phyloP scores from a whole-genome alignment of 2,329 filamentous ascomycete genomes.

The Proliferodiscus dingleyae region DNA sequence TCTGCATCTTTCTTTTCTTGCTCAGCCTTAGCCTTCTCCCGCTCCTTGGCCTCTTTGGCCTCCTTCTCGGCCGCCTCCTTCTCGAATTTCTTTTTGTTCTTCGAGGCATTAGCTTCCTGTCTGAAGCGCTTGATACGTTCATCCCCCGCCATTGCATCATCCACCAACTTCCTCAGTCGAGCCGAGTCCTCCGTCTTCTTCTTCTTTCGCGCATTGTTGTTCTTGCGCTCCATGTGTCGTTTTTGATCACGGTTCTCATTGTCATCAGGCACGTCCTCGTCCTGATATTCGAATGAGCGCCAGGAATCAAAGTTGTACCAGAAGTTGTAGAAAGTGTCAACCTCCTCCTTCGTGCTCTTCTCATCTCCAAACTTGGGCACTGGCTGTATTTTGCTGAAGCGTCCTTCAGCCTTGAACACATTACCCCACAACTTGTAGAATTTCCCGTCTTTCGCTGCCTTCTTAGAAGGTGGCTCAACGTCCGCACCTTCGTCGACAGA shows the following conservation, averaged over 20 bases:
- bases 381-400: constrained; percentile 87
- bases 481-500: constrained; percentile 93
- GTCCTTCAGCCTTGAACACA: constrained; percentile 85
- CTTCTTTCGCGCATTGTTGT: constrained; percentile 95
- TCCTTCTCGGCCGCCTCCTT: constrained; percentile 89
- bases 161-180: constrained; percentile 83
- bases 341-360: constrained; percentile 79
- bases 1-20: constrained; percentile 78
- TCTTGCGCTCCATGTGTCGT: constrained; percentile 97
- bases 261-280: constrained; percentile 98
- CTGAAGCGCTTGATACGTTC: constrained; percentile 98
- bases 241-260: constrained; percentile 99
- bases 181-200: constrained; percentile 97
- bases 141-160: constrained; percentile 77
- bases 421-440: constrained; percentile 93
- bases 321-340: constrained; percentile 98
- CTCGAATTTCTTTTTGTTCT: constrained; percentile 92
- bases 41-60: constrained; percentile 76
- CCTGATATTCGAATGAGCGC: constrained; percentile 95
- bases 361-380: constrained; percentile 83
- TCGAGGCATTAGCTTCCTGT: constrained; percentile 83
- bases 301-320: constrained; percentile 99
- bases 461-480: constrained; percentile 88
- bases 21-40: constrained; percentile 79
- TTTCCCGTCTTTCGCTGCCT: constrained; percentile 77